phyloP scores from a whole-genome alignment of 2,329 filamentous ascomycete species.

The Neofusicoccum cordaticola region DNA sequence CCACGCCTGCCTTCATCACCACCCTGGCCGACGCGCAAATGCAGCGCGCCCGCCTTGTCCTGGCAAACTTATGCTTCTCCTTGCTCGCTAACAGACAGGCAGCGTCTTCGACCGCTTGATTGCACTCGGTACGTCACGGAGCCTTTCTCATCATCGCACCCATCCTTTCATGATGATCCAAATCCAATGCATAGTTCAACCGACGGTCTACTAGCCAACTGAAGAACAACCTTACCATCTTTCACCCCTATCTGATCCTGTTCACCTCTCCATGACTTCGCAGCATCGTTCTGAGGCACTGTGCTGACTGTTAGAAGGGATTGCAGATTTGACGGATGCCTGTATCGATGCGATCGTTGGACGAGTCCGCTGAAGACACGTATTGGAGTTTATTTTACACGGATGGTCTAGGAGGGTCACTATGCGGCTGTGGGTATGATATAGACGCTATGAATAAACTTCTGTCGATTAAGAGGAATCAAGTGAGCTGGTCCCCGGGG shows the following conservation, averaged over 20 bases:
- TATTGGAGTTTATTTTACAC: no score
- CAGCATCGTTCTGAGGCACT: not conserved
- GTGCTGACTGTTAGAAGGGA: not conserved
- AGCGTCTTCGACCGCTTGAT: not conserved
- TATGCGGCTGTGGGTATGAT: no score
- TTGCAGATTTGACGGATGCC: not conserved
- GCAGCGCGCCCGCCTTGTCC: not conserved
- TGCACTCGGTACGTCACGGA: not conserved
- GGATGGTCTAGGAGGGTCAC: no score
- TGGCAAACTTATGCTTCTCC: no score
- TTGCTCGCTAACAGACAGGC: not conserved
- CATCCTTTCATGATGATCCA: slow-evolving; percentile 10
- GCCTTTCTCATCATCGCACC: not conserved
- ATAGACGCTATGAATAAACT: no score
- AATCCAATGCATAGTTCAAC: slow-evolving; percentile 17
- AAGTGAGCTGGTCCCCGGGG: no score
- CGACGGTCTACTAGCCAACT: slow-evolving; percentile 6
- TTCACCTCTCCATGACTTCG: not conserved
- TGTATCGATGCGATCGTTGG: no score
- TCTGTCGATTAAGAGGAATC: no score
- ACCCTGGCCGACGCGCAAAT: not conserved
- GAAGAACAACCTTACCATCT: slow-evolving; percentile 16
- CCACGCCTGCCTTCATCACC: no score
- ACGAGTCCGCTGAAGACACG: no score
- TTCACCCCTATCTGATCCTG: slow-evolving; percentile 14